phyloP scores from a whole-genome alignment of 2,329 filamentous ascomycete genomes.

The Sclerotinia borealis region DNA sequence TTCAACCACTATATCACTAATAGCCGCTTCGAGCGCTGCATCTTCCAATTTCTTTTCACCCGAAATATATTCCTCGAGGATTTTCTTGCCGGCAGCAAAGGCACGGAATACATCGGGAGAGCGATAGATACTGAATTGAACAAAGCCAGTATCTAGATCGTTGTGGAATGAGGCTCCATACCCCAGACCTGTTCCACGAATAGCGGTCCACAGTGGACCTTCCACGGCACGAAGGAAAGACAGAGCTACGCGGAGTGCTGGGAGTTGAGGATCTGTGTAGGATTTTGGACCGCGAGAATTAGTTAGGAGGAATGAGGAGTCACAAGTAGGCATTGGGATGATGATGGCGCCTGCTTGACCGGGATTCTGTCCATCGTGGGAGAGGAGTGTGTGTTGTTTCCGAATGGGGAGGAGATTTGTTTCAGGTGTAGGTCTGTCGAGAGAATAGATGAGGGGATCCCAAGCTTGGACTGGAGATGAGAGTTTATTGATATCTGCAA shows the following conservation, averaged over 20 bases:
- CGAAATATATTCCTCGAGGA: conserved; percentile 67
- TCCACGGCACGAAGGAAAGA: conserved; percentile 91
- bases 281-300: conserved; percentile 68
- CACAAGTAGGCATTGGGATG: conserved; percentile 84
- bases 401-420: conserved; percentile 61
- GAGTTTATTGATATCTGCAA: conserved; percentile 72
- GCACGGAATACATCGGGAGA: conserved; percentile 87
- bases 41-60: conserved; percentile 70
- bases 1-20: conserved; percentile 79
- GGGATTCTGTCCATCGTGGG: conserved; percentile 64
- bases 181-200: conserved; percentile 87
- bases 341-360: conserved; percentile 71
- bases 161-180: conserved; percentile 80
- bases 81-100: conserved; percentile 67
- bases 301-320: conserved; percentile 82
- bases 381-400: conserved; percentile 65
- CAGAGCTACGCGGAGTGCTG: conserved; percentile 79
- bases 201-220: conserved; percentile 87
- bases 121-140: conserved; percentile 83
- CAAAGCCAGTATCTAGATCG: conserved; percentile 69
- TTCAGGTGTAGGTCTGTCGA: conserved; percentile 39
- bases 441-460: conserved; percentile 48
- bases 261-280: conserved; percentile 70
- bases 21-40: conserved; percentile 68
- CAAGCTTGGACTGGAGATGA: conserved; percentile 71